Evolutionary conservation across 768 basidiomycete species (phyloP), one percentile per base, ranked within the genome.

Genomic region (Nevesoporus exiguus): DNA sequence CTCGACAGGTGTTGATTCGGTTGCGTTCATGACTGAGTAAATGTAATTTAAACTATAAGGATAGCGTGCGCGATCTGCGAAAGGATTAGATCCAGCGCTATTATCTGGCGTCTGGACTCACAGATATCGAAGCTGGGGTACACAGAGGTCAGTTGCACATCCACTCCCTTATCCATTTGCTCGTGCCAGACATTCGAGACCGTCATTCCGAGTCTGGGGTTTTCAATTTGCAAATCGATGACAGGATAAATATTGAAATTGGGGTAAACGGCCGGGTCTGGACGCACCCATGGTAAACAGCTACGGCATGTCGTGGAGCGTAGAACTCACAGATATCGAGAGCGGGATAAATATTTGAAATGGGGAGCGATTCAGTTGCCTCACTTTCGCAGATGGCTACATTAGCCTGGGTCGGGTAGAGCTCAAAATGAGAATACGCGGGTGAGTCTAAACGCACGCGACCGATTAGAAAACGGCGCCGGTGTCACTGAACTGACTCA

Each of bases 221-320:
- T 22, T 39, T 57, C 62, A 42, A 48, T 25, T 41, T 14, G 50
- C 31, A 39, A 15, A 44, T 47, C 29, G 19, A 53, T 13, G 31
- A 14, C 43, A 39, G 77, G 77, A 63, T 79, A 80, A 22, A 77
- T 60, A 49, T 73, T 64, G 34, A 78, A 66, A 61, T 73, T 54
- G 27, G 80, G 78, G 60, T 79, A 80, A 30, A 66, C 57, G 17
- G 68, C 52, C 8, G 69, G 71, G 55, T 77, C 77, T 77, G 44
- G 48, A 67, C 51, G 67, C 17, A 24, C 7, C 61, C n/a, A 63
- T 51, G 46, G 68, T 66, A 52, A 60, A 39, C 19, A 21, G 17
- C 30, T n/a, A n/a, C n/a, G n/a, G n/a, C 17, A 41, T 3, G 7
- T 4, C 29, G 6, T 7, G 14, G 13, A 37, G 10, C 11, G 5